phyloP scores from a whole-genome alignment of 2,329 filamentous ascomycete species.

The Gyromitra esculenta region DNA sequence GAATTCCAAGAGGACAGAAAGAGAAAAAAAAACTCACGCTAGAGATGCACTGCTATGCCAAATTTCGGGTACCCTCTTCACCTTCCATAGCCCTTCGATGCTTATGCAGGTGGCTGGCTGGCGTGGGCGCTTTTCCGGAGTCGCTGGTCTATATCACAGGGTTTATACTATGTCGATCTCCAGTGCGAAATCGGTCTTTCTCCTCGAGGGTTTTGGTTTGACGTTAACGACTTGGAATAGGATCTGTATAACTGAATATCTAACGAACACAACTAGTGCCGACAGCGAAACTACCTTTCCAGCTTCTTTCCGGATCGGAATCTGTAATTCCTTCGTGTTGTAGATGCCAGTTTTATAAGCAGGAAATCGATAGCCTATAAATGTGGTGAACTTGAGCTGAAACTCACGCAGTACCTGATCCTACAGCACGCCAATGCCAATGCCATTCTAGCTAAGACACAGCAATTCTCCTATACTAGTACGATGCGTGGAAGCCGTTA shows the following conservation, averaged over 20 bases:
- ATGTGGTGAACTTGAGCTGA: too few relatives aligned
- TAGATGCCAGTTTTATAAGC: too few relatives aligned
- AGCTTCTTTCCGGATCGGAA: too few relatives aligned
- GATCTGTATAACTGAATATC: background rate
- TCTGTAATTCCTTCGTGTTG: too few relatives aligned
- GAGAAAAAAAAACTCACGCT: constrained; percentile 31
- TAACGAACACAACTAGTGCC: too few relatives aligned
- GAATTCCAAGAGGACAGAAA: background rate
- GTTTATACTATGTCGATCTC: constrained; percentile 11
- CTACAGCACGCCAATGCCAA: too few relatives aligned
- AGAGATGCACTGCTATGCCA: constrained; percentile 9
- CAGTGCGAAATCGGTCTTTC: constrained; percentile 14
- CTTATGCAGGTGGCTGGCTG: constrained; percentile 29
- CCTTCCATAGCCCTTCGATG: constrained; percentile 37
- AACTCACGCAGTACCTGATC: too few relatives aligned
- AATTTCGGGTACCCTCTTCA: constrained; percentile 29
- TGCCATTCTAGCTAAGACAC: too few relatives aligned
- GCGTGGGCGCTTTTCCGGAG: background rate
- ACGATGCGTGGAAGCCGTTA: too few relatives aligned
- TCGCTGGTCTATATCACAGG: constrained; percentile 9
- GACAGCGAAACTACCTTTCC: too few relatives aligned
- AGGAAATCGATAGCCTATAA: too few relatives aligned
- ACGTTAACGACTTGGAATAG: constrained; percentile 24
- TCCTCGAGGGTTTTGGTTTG: constrained; percentile 13
- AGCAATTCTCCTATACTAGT: too few relatives aligned